A percentile compares a stretch with the other conserved stretches of the same genome.
phyloP scores from a whole-genome alignment of 495 filamentous ascomycete species.

The Xylaria flabelliformis region DNA sequence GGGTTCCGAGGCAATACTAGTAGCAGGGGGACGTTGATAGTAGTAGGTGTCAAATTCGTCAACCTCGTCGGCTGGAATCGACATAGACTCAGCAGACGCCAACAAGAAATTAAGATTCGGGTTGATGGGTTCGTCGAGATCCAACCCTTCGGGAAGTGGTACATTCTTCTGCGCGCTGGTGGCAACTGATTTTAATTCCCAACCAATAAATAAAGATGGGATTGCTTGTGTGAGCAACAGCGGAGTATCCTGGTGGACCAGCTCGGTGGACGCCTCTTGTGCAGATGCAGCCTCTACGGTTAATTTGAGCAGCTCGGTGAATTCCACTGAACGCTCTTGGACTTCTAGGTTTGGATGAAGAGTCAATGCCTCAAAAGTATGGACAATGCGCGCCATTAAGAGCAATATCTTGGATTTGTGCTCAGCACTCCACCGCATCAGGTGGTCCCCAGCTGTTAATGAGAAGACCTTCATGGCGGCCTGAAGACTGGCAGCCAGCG shows the following conservation, averaged over 20 bases:
- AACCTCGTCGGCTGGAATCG: constrained; percentile 57
- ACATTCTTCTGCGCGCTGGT: constrained; percentile 84
- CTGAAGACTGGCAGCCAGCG: constrained; percentile 81
- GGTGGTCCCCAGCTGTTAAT: constrained; percentile 63
- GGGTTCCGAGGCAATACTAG: constrained; percentile 52
- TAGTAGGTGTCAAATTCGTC: constrained; percentile 80
- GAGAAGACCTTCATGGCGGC: constrained; percentile 84
- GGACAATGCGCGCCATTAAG: constrained; percentile 77
- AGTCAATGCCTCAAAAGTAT: constrained; percentile 77
- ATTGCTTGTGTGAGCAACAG: constrained; percentile 86
- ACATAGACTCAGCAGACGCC: constrained; percentile 60
- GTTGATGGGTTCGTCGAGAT: constrained; percentile 83
- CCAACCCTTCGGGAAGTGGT: constrained; percentile 73
- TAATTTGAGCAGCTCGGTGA: constrained; percentile 84
- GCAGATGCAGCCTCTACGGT: constrained; percentile 72
- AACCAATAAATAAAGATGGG: constrained; percentile 81
- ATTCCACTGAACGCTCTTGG: constrained; percentile 94
- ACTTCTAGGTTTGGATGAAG: constrained; percentile 88
- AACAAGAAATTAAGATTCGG: constrained; percentile 70
- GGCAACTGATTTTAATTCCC: constrained; percentile 91
- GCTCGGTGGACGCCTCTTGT: constrained; percentile 54
- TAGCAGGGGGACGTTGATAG: constrained; percentile 56
- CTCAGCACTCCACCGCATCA: constrained; percentile 64
- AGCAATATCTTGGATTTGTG: constrained; percentile 74
- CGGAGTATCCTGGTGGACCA: constrained; percentile 68